Evolutionary conservation across 768 basidiomycete genomes (phyloP).

Genomic region (Lentinula aciculospora): DNA sequence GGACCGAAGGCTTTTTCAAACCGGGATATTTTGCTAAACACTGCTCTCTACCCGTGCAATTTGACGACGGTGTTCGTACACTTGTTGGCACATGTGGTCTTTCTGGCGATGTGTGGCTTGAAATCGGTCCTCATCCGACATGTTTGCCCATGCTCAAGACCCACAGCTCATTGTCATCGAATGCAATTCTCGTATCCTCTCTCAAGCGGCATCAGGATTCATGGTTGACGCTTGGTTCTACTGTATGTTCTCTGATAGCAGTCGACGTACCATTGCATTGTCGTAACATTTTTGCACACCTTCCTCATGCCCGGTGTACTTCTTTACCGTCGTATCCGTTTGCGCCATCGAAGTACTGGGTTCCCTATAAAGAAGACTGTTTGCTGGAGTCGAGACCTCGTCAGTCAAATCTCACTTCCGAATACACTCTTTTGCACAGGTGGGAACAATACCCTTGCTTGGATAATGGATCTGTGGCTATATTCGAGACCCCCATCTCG

Average conservation of each 20-base stretch:
- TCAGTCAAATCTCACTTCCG: constrained; percentile 9
- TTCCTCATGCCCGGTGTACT: constrained; percentile 34
- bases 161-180: constrained; percentile 24
- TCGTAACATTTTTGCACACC: constrained; percentile 46
- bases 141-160: constrained; percentile 53
- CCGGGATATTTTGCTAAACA: constrained; percentile 53
- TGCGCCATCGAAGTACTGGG: constrained; percentile 50
- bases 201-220: constrained; percentile 38
- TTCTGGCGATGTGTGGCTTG: constrained; percentile 47
- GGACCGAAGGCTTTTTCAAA: constrained; percentile 42
- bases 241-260: constrained; percentile 45
- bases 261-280: constrained; percentile 40
- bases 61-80: constrained; percentile 42
- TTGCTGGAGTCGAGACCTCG: background rate
- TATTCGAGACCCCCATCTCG: constrained; percentile 49
- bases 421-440: constrained; percentile 24
- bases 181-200: constrained; percentile 39
- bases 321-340: constrained; percentile 65
- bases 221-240: constrained; percentile 38
- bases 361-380: constrained; percentile 32
- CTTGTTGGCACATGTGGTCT: constrained; percentile 24
- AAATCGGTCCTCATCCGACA: constrained; percentile 60
- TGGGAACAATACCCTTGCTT: constrained; percentile 38
- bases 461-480: constrained; percentile 30
- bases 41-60: constrained; percentile 52